Evolutionary conservation across 2,329 filamentous ascomycete genomes (phyloP).

Genomic region (Fusarium sp.): DNA sequence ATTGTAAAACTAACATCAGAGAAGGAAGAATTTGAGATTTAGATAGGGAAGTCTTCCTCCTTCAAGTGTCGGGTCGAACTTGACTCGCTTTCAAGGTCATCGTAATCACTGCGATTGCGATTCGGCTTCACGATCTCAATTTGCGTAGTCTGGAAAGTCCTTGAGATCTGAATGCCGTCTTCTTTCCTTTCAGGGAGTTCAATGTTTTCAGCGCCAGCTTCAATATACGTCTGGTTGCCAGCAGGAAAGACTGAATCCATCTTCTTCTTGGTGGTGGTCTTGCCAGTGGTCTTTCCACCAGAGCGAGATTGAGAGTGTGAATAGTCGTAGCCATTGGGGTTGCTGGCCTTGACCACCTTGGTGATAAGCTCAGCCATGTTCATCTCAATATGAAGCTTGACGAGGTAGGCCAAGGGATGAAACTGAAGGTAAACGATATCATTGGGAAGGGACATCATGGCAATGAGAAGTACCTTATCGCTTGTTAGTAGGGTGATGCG

Average conservation of each 20-base stretch:
- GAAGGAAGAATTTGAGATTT: background rate
- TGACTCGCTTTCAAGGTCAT: conserved; percentile 46
- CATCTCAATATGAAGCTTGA: conserved; percentile 68
- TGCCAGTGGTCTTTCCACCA: conserved; percentile 37
- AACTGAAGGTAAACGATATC: conserved; percentile 59
- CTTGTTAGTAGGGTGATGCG: background rate
- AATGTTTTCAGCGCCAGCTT: conserved; percentile 40
- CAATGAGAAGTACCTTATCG: conserved; percentile 47
- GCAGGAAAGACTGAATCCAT: conserved; percentile 39
- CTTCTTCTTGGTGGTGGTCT: conserved; percentile 24
- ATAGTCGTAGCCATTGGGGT: conserved; percentile 46
- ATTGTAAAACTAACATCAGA: background rate
- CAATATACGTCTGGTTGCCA: conserved; percentile 41
- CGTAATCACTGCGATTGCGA: conserved; percentile 35
- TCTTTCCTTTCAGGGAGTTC: conserved; percentile 36
- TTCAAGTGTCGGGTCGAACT: conserved; percentile 46
- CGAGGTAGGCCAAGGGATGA: conserved; percentile 65
- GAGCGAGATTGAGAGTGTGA: conserved; percentile 41
- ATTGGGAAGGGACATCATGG: conserved; percentile 51
- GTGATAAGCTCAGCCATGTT: conserved; percentile 66
- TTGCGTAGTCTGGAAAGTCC: conserved; percentile 45
- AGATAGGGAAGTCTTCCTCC: conserved; percentile 36
- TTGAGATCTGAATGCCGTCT: conserved; percentile 45
- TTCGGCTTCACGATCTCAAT: conserved; percentile 36
- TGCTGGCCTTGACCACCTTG: conserved; percentile 52